Percentiles rank a stretch among this genome's conserved stretches.
phyloP scores from a whole-genome alignment of 2,329 filamentous ascomycete genomes.

The Talaromyces rugulosus region DNA sequence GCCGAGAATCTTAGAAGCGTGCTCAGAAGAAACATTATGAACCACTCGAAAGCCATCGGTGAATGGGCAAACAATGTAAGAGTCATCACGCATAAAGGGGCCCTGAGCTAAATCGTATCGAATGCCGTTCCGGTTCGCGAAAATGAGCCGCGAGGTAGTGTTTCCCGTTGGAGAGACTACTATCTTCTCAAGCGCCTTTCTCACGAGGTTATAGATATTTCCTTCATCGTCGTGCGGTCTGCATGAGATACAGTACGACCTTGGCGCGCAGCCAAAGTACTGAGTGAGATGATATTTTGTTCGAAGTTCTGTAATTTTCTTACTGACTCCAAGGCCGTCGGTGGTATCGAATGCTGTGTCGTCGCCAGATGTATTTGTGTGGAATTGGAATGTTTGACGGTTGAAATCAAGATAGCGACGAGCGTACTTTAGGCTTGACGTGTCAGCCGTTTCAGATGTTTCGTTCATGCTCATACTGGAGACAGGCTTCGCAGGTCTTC shows the following conservation, averaged over 20 bases:
- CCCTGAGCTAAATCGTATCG: constrained; percentile 62
- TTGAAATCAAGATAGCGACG: constrained; percentile 68
- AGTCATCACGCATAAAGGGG: constrained; percentile 51
- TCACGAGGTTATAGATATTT: constrained; percentile 54
- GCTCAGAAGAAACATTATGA: not conserved
- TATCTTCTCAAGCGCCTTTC: constrained; percentile 47
- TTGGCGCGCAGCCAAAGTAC: constrained; percentile 58
- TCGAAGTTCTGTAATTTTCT: constrained; percentile 49
- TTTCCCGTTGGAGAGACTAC: constrained; percentile 52
- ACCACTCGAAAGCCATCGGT: not conserved
- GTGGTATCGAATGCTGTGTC: constrained; percentile 46
- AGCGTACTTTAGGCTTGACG: constrained; percentile 37
- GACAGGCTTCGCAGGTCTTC: not conserved
- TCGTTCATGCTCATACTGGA: not conserved
- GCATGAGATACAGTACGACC: constrained; percentile 56
- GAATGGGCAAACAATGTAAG: constrained; percentile 25
- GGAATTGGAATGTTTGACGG: constrained; percentile 60
- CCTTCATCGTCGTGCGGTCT: constrained; percentile 49
- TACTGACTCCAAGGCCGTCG: constrained; percentile 45
- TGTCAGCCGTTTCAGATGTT: not conserved
- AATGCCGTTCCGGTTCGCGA: constrained; percentile 58
- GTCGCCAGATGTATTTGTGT: constrained; percentile 49
- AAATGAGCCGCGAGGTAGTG: constrained; percentile 51
- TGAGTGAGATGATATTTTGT: constrained; percentile 52
- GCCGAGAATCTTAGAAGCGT: not conserved